Evolutionary conservation across 1,139 yeast species (phyloP).

Genomic region (Entelexis sorbosivorans): DNA sequence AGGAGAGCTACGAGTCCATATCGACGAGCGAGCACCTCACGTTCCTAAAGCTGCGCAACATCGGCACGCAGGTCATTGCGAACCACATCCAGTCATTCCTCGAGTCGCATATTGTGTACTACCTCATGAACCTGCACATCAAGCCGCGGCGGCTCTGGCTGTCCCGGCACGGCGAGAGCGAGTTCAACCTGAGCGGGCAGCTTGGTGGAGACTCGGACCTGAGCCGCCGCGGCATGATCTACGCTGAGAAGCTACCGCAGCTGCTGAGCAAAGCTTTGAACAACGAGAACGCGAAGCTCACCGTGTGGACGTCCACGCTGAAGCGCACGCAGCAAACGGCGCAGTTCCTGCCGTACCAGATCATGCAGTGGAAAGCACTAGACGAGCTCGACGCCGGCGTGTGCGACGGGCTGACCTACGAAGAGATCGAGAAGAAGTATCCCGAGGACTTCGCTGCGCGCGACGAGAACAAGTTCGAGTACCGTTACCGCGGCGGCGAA

Average conservation of each 20-base stretch:
- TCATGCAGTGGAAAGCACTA: constrained; percentile 89
- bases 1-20: constrained; percentile 64
- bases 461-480: constrained; percentile 91
- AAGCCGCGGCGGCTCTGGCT: constrained; percentile 87
- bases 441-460: constrained; percentile 95
- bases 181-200: constrained; percentile 83
- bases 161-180: constrained; percentile 91
- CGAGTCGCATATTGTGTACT: constrained; percentile 87
- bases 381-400: constrained; percentile 98
- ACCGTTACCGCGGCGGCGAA: constrained; percentile 94
- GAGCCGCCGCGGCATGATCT: constrained; percentile 74
- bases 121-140: constrained; percentile 88
- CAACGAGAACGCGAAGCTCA: constrained; percentile 48
- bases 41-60: constrained; percentile 77
- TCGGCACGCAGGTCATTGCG: constrained; percentile 75
- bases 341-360: constrained; percentile 65
- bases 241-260: constrained; percentile 73
- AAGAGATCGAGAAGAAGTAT: constrained; percentile 67
- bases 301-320: constrained; percentile 94
- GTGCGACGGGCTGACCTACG: constrained; percentile 89
- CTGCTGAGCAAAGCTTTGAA: constrained; percentile 66
- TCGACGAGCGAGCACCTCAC: constrained; percentile 44
- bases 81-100: constrained; percentile 80
- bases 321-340: constrained; percentile 91
- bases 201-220: constrained; percentile 92